Base-by-base conservation (phyloP, 371 early-diverging fungal genomes). In the Apophysomyces sp. region DNA sequence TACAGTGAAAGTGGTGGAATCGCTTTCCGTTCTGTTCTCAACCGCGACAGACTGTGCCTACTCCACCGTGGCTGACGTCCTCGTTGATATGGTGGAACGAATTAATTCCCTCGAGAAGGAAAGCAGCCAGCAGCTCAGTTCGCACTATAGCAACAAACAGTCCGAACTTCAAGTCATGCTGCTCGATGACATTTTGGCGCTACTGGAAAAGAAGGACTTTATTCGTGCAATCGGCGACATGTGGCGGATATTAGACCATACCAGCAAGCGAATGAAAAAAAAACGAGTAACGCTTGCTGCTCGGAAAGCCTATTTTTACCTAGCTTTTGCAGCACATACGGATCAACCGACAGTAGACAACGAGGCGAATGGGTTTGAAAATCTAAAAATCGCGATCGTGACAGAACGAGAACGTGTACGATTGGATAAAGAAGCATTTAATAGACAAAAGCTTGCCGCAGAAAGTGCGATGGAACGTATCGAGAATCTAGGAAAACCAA, bases 231-330 rank as follows among this genome's bases (percentile, higher is more conserved):
- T 65, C 9, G 53, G 30, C 9, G 63, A 77, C 34, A 44, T 77
- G 24, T 73, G 71, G 67, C 62, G 55, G 54, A 39, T 62, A 12
- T 57, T 77, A 8, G 32, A 77, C 13, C 29, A 60, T 27, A 44
- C 55, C 1, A 29, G n/a, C 27, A 30, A 57, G 21, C 40, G 32
- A 12, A 15, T 28, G 11, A 57, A 55, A 30, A 62, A 64, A 32
- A 66, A 59, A 27, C 55, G 53, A 3, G 3, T 36, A 0, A 9
- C 58, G 9, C 41, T 69, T 30, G 72, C 74, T 13, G 40, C 63
- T 0, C 68, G 63, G 15, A 77, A 77, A 37, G 62, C 74, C 4
- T 63, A 71, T 34, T 77, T 67, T 52, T 74, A 71, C 52, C 18
- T 71, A 1, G 74, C 69, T 0, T 67, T 53, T 16, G 59, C 58